A percentile compares a stretch with the other conserved stretches of the same genome.
These are phyloP conservation scores for Gypsophila paniculata DNA, from an alignment of 179 eudicot species.

Conservation along the genomic window DNA sequence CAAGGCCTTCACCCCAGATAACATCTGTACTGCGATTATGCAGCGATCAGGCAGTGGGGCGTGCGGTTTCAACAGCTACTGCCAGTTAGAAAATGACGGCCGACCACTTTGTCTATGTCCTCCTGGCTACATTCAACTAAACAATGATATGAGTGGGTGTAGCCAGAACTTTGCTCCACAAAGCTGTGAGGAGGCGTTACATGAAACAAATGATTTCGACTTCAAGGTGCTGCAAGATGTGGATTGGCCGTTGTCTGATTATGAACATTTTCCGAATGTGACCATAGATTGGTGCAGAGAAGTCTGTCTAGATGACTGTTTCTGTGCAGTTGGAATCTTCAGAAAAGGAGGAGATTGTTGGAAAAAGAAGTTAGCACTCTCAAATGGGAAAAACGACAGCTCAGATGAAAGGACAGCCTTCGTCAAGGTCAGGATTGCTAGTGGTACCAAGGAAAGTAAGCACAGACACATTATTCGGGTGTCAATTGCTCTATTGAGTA, in stretches of 20 bases:
- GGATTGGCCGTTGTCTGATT: slow-evolving; percentile 26
- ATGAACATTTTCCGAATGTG: slow-evolving; percentile 24
- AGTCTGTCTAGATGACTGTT: slow-evolving; percentile 24
- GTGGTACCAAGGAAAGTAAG: not conserved
- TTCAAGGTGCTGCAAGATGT: slow-evolving; percentile 21
- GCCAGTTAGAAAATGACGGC: slow-evolving; percentile 23
- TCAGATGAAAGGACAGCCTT: slow-evolving; percentile 27
- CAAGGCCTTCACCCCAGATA: slow-evolving; percentile 21
- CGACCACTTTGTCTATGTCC: slow-evolving; percentile 27
- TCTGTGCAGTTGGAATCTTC: slow-evolving; percentile 28
- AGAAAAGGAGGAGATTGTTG: slow-evolving; percentile 26
- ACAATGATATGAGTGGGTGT: slow-evolving; percentile 26
- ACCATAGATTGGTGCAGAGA: slow-evolving; percentile 26
- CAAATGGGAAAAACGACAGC: slow-evolving; percentile 25
- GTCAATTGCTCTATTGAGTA: slow-evolving; percentile 6
- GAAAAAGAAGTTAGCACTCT: slow-evolving; percentile 27
- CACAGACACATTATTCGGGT: not conserved
- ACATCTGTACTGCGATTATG: slow-evolving; percentile 22
- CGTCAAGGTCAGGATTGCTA: slow-evolving; percentile 21
- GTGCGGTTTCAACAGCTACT: slow-evolving; percentile 31
- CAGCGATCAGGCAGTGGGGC: slow-evolving; percentile 25
- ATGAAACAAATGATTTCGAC: slow-evolving; percentile 11
- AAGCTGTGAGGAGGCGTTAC: slow-evolving; percentile 9
- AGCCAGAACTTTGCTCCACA: slow-evolving; percentile 21
- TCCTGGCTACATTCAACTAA: slow-evolving; percentile 17